Percentiles rank a stretch among this genome's conserved stretches.
Conservation (phyloP, 2,329 filamentous ascomycete genomes). For the Sporothrix mexicana region DNA sequence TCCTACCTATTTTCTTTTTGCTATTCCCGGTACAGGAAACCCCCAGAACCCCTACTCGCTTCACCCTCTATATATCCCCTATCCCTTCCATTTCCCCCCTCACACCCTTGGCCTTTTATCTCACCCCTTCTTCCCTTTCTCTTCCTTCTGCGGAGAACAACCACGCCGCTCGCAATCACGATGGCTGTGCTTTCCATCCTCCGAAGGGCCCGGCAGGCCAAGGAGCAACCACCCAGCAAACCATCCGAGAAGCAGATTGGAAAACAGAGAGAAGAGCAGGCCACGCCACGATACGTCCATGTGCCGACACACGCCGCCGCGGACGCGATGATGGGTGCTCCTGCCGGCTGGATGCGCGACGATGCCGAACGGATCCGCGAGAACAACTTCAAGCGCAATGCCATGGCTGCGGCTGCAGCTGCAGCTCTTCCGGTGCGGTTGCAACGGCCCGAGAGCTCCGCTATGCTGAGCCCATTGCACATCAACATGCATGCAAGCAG, state of each 20-base stretch:
- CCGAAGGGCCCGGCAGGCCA: conserved; percentile 59
- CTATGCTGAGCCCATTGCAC: conserved; percentile 36
- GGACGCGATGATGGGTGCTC: conserved; percentile 62
- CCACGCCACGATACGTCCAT: conserved; percentile 59
- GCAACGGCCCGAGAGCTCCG: conserved; percentile 15
- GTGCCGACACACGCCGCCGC: conserved; percentile 66
- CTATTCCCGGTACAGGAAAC: not conserved
- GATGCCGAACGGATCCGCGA: conserved; percentile 57
- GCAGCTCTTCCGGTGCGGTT: not conserved
- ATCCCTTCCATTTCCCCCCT: not conserved
- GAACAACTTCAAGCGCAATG: conserved; percentile 57
- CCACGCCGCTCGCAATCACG: conserved; percentile 46
- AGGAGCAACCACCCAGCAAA: conserved; percentile 47
- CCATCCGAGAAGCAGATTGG: conserved; percentile 55
- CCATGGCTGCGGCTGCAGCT: conserved; percentile 43
- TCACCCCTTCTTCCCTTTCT: not conserved
- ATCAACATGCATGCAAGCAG: conserved; percentile 27
- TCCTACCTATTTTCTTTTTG: not conserved
- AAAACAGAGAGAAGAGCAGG: conserved; percentile 51
- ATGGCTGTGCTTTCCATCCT: conserved; percentile 66
- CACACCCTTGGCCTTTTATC: too few relatives aligned
- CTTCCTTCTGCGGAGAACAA: not conserved
- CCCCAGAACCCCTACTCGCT: not conserved
- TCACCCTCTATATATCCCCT: not conserved
- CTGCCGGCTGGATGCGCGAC: conserved; percentile 56